phyloP scores from a whole-genome alignment of 495 filamentous ascomycete species.

The Penicillium daleae region DNA sequence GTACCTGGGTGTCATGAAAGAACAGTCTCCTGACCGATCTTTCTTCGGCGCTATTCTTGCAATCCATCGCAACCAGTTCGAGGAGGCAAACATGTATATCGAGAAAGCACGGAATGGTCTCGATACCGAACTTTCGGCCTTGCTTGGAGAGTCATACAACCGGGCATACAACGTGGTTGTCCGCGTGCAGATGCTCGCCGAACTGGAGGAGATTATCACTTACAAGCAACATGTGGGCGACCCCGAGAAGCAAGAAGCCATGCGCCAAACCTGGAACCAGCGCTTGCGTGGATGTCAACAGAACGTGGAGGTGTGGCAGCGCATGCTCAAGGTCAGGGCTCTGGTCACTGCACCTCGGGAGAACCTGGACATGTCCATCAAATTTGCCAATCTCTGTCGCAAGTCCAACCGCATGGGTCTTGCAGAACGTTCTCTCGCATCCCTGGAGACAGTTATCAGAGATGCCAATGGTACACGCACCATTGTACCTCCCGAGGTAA shows the following conservation, averaged over 20 bases:
- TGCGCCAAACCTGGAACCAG: slow-evolving; percentile 94
- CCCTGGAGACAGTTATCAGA: slow-evolving; percentile 65
- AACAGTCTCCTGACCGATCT: slow-evolving; percentile 86
- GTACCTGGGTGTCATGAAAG: slow-evolving; percentile 92
- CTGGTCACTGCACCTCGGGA: slow-evolving; percentile 88
- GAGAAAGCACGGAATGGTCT: slow-evolving; percentile 90
- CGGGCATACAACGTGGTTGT: slow-evolving; percentile 95
- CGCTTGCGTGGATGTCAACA: slow-evolving; percentile 93
- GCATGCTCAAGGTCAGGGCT: slow-evolving; percentile 93
- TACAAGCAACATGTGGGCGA: slow-evolving; percentile 89
- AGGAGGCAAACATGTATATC: slow-evolving; percentile 81
- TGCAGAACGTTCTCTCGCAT: slow-evolving; percentile 93
- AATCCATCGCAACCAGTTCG: slow-evolving; percentile 92
- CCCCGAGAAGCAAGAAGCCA: slow-evolving; percentile 79
- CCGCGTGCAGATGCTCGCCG: slow-evolving; percentile 96
- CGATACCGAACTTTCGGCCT: slow-evolving; percentile 90
- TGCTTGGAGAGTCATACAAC: slow-evolving; percentile 96
- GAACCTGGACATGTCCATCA: slow-evolving; percentile 98
- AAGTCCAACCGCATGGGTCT: slow-evolving; percentile 93
- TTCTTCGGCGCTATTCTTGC: slow-evolving; percentile 97
- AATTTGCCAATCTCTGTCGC: slow-evolving; percentile 95
- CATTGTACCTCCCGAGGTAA: slow-evolving; percentile 72
- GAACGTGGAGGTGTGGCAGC: slow-evolving; percentile 97
- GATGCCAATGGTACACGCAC: slow-evolving; percentile 56
- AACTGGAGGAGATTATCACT: slow-evolving; percentile 95